These are phyloP conservation scores for Lanmaoa rubissima DNA, from an alignment of 768 basidiomycete genomes.

Conservation along the genomic window DNA sequence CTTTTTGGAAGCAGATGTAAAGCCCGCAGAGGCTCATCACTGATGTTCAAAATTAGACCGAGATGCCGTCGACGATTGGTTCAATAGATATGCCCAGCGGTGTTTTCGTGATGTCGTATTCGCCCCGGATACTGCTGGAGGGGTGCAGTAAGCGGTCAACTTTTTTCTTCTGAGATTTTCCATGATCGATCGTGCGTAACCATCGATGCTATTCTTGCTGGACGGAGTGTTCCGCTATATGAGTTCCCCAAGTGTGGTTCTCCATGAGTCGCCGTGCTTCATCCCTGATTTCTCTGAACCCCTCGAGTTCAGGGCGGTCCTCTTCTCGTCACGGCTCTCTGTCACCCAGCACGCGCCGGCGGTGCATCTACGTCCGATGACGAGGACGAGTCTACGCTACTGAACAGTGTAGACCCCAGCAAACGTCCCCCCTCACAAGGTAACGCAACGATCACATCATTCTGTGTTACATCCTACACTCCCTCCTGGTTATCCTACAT, in stretches of 20 bases:
- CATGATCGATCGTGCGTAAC: neutral
- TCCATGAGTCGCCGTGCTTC: neutral
- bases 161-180: neutral
- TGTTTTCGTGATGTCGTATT: neutral
- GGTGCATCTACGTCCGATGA: neutral
- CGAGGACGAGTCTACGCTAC: neutral
- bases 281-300: neutral
- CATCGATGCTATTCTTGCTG: too few relatives aligned
- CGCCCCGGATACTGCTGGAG: neutral
- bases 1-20: conserved; percentile 80
- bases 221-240: neutral
- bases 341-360: neutral
- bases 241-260: neutral
- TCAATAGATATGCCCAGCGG: conserved; percentile 17
- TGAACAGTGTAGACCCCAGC: neutral
- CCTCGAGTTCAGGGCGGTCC: neutral
- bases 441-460: neutral
- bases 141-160: neutral
- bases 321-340: neutral
- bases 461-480: neutral
- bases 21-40: conserved; percentile 61
- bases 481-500: neutral
- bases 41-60: conserved; percentile 25
- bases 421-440: neutral
- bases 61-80: neutral